Evolutionary conservation across 2,329 filamentous ascomycete genomes (phyloP), one percentile per base, ranked within the genome.

Genomic region (Incumbomyces lentus): DNA sequence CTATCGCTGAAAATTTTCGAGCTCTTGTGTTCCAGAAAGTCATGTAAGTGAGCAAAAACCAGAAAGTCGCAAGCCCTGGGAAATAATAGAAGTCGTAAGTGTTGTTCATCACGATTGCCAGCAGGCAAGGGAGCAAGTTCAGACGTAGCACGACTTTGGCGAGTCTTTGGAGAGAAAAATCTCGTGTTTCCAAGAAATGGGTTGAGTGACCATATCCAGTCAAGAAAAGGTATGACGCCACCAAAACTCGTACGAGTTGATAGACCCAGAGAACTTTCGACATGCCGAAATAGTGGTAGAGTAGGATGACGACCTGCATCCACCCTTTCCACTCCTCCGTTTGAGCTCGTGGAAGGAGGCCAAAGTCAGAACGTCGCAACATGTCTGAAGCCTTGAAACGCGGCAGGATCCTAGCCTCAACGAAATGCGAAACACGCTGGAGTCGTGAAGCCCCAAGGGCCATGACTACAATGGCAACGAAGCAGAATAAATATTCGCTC

Each of bases 321-420:
- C 76, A 74, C 2, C 80, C 80, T 62, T 81, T 82, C 71, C 78
- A 80, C 58, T 83, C 80, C 50, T 81, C 71, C 0, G 74, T 76
- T 53, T 81, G 75, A 38, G 72, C 66, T 42, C 78, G 68, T 1
- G 72, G 68, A 4, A 81, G 62, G 44, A 75, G 72, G 33, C 26
- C 41, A 3, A 31, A 17, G 22, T 35, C 30, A 16, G 11, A 10
- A 12, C 14, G 22, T 10, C 10, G 26, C 12, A 30, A 14, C 11
- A 8, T 10, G 7, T 26, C 17, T 10, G 10, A 6, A 14, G 26
- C 17, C 13, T 18, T 22, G 8, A 26, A 26, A 10, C n/a, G 18
- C 5, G 38, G 38, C 14, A 40, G 38, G 6, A 6, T 40, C 38
- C 12, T 12, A 3, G 17, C 12, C 5, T 26, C 22, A 8, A 22